Conservation (phyloP, 2,329 filamentous ascomycete species). For the Elsinoe perseae region DNA sequence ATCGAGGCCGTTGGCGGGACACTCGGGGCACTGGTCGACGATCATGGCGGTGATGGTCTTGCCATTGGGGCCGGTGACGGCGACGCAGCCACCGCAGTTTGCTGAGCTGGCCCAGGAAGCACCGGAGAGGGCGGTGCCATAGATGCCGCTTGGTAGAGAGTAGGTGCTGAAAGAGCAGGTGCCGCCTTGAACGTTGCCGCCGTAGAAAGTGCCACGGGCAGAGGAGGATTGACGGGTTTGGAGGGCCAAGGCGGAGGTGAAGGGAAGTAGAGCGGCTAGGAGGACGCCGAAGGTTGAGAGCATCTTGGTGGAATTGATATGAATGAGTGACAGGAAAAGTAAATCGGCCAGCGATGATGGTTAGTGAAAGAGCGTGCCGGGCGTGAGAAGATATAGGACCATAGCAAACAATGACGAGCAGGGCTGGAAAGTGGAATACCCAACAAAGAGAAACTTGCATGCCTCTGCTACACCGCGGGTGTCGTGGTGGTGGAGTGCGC, state of each 20-base stretch:
- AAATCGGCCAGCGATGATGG: neutral
- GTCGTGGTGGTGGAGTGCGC: neutral
- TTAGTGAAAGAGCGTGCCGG: neutral
- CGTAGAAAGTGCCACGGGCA: slow-evolving; percentile 24
- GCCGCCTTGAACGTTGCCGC: slow-evolving; percentile 34
- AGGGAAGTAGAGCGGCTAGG: slow-evolving; percentile 16
- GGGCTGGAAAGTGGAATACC: neutral
- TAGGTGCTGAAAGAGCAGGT: slow-evolving; percentile 58
- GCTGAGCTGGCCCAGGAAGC: slow-evolving; percentile 49
- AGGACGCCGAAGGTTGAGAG: slow-evolving; percentile 18
- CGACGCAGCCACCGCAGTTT: slow-evolving; percentile 55
- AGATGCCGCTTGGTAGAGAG: slow-evolving; percentile 51
- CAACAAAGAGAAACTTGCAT: neutral
- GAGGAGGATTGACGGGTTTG: slow-evolving; percentile 17
- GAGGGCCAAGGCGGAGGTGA: neutral
- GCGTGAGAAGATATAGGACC: neutral
- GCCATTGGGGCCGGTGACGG: slow-evolving; percentile 51
- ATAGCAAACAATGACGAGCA: neutral
- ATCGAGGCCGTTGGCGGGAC: slow-evolving; percentile 48
- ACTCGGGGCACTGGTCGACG: slow-evolving; percentile 52
- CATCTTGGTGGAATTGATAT: slow-evolving; percentile 12
- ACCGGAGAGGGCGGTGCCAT: slow-evolving; percentile 55
- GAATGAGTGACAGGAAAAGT: neutral
- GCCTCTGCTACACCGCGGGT: neutral
- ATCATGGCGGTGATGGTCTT: slow-evolving; percentile 57